Evolutionary conservation across 179 eudicot genomes (phyloP), one percentile per base, ranked within the genome.

Genomic region (Corrigiola litoralis): DNA sequence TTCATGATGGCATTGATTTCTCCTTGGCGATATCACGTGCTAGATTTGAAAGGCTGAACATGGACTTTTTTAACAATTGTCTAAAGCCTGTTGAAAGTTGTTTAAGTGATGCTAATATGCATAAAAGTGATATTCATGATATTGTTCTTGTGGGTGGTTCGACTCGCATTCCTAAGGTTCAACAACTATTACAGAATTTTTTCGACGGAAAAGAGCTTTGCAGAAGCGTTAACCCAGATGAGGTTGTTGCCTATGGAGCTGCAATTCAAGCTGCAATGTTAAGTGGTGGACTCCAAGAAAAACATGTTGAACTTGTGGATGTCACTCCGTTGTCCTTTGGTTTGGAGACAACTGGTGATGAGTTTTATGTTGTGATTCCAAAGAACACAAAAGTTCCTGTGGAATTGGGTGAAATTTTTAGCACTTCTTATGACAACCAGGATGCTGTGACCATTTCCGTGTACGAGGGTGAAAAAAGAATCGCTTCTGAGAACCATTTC

Each of bases 291-390:
- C 28, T 10, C 0, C 10, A 18, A 25, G 10, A 23, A 41, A 17
- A 37, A 16, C 25, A 57, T 37, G 12, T 21, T 9, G 46, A 56
- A 41, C 58, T 70, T 50, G 49, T 66, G 20, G 81, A 74, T 51
- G 78, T 78, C 51, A 74, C 81, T 13, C 81, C 78, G 6, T 37
- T 73, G 1, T 73, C 78, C 38, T 67, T 74, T 57, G 81, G 81
- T 1, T 1, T 62, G 10, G 53, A 33, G 40, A 24, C 11, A 3
- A 0, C 0, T 7, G 5, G 18, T 68, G 58, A 34, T 18, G 32
- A 2, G 2, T 1, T 59, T 57, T 20, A n/a, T 0, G 59, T 66
- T 50, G 28, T 69, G 13, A 66, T 78, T 11, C 78, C 59, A 3
- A 48, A 50, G 33, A 68, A 68, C 41, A 67, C 71, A 0, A 25